Base-by-base conservation (phyloP, 371 early-diverging fungal genomes). In the Mortierella sp. region DNA sequence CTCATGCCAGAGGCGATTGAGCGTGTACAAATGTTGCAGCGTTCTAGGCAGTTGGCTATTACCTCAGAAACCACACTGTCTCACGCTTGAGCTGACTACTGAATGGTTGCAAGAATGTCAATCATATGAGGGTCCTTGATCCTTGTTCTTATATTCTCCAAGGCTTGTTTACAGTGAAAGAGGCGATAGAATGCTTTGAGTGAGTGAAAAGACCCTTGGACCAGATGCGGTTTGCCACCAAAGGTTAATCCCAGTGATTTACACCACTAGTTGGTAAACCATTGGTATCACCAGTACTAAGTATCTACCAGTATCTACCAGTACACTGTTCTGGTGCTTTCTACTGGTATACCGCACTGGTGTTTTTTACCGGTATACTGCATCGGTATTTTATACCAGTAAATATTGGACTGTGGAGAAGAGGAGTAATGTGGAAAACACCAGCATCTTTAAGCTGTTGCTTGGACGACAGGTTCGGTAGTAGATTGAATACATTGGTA, bases 401-500 rank as follows among this genome's bases (percentile, higher is more conserved):
- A n/a, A n/a, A n/a, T n/a, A n/a, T n/a, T n/a, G n/a, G n/a, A n/a
- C n/a, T n/a, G n/a, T n/a, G n/a, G n/a, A n/a, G n/a, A n/a, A n/a
- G n/a, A n/a, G n/a, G n/a, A n/a, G n/a, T n/a, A n/a, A n/a, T n/a
- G n/a, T n/a, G n/a, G n/a, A n/a, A 74, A 45, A 74, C 69, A 4
- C 73, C 73, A 9, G 66, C 70, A 70, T 81, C 75, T 16, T 75
- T 12, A 37, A 67, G 71, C 60, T 81, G 74, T 1, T 68, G 30
- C 44, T 59, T 65, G 2, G 76, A 73, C 6, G 74, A 74, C 0
- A 61, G 68, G 58, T 81, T 75, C n/a, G 74, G 69, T 11, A 71
- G 82, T 0, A 76, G 56, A 47, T 63, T 74, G 21, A 64, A 19
- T 0, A 76, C 9, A 1, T 62, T 21, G 21, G 74, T 65, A 48